These are phyloP conservation scores for Phanerochaete sordida DNA, from an alignment of 768 basidiomycete genomes.

Conservation along the genomic window DNA sequence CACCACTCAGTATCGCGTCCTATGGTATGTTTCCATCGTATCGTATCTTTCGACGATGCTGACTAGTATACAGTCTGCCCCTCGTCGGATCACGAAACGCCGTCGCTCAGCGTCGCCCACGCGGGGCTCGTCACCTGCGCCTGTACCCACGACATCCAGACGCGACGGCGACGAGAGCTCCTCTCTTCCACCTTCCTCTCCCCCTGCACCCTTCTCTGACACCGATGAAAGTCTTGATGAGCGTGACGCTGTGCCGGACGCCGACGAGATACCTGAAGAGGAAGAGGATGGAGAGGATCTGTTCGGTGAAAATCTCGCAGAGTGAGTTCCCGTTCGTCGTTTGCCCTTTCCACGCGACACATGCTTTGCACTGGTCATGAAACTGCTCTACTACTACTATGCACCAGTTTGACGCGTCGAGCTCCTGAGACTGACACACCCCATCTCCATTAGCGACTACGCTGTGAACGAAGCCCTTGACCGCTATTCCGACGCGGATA, in stretches of 20 bases:
- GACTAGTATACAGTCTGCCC: constrained; percentile 24
- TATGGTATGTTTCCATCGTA: neutral
- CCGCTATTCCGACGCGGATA: constrained; percentile 79
- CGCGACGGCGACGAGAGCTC: constrained; percentile 59
- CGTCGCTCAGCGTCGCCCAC: constrained; percentile 50
- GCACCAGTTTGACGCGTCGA: neutral
- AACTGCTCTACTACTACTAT: too few relatives aligned
- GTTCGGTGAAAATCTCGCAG: constrained; percentile 75
- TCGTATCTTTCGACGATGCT: neutral
- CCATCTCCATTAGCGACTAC: constrained; percentile 63
- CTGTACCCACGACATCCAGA: constrained; percentile 31
- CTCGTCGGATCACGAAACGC: constrained; percentile 55
- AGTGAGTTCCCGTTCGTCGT: constrained; percentile 41
- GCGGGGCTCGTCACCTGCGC: constrained; percentile 42
- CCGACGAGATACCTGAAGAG: constrained; percentile 76
- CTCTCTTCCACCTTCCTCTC: constrained; percentile 61
- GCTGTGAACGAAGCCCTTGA: constrained; percentile 79
- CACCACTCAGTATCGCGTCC: neutral
- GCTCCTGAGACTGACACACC: neutral
- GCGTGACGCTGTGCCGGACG: constrained; percentile 60
- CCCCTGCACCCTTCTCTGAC: constrained; percentile 47
- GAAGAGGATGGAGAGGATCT: constrained; percentile 91
- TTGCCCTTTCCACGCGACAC: neutral
- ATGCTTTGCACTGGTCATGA: neutral
- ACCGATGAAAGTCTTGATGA: constrained; percentile 44